Base-by-base conservation (phyloP, 2,329 filamentous ascomycete genomes). In the Penicillium freii region DNA sequence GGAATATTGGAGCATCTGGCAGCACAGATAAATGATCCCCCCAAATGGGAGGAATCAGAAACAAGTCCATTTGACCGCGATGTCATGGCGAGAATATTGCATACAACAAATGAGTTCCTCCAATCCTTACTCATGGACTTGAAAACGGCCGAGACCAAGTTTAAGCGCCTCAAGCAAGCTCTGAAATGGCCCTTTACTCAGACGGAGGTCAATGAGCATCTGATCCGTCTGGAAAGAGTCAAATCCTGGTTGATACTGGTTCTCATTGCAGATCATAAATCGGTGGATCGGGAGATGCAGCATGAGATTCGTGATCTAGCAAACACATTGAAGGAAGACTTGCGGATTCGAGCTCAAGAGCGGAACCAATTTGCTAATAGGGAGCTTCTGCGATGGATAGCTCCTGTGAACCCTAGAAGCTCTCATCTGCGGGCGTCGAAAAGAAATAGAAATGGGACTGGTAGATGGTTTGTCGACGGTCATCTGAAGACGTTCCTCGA, bases 161-260 rank as follows among this genome's bases (percentile, higher is more conserved):
- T 62, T 25, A 56, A 60, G 27, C 54, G 52, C 7, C 40, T 64
- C 5, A 65, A 64, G 46, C 62, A 64, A 40, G 57, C 61, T 29
- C 45, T 65, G 3, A 54, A 63, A 54, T 65, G 63, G 60, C 62
- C 62, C 0, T 64, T 65, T 36, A 61, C 62, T 1, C 55, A 64
- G n/a, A 53, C 58, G 15, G 54, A 63, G 44, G 27, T 60, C 39
- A 60, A 46, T 34, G 57, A 27, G 9, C 60, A 65, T 34, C 58
- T 65, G 13, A 25, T 39, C 19, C 47, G 50, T 13, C 44, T 65
- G 19, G 63, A 64, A 52, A 53, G 63, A 33, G 62, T 65, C 29
- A 65, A 65, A 33, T 64, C 63, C 5, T 65, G 63, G 63, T 57
- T 65, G 50, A 63, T 64, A 23, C 51, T 65, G 38, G 63, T 65